A percentile compares a stretch with the other conserved stretches of the same genome.
Conservation (phyloP, 768 basidiomycete species). For the Calocybe gangraenosa region DNA sequence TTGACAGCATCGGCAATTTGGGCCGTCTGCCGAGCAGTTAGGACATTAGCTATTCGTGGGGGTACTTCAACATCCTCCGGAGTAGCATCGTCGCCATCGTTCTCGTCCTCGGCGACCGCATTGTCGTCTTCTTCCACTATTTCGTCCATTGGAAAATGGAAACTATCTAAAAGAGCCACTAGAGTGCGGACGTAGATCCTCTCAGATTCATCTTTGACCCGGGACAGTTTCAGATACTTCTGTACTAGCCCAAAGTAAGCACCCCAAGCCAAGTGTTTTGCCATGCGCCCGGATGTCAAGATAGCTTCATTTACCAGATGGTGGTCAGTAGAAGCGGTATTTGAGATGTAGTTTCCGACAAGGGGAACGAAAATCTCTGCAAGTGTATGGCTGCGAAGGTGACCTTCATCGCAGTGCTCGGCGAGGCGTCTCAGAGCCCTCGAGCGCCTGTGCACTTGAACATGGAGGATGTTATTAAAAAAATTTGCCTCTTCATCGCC, state of each 20-base stretch:
- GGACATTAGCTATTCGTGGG: neutral
- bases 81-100: slow-evolving; percentile 17
- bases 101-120: slow-evolving; percentile 30
- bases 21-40: slow-evolving; percentile 17
- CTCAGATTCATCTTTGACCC: slow-evolving; percentile 65
- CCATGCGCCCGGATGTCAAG: slow-evolving; percentile 68
- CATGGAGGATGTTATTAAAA: slow-evolving; percentile 93
- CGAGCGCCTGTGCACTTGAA: slow-evolving; percentile 87
- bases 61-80: slow-evolving; percentile 3
- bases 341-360: slow-evolving; percentile 73
- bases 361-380: slow-evolving; percentile 85
- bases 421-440: slow-evolving; percentile 83
- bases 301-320: slow-evolving; percentile 91
- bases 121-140: slow-evolving; percentile 30
- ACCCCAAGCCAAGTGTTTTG: slow-evolving; percentile 76
- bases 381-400: slow-evolving; percentile 64
- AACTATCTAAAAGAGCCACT: slow-evolving; percentile 82
- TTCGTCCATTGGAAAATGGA: slow-evolving; percentile 85
- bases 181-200: slow-evolving; percentile 82
- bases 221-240: slow-evolving; percentile 70
- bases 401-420: slow-evolving; percentile 66
- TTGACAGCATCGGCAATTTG: slow-evolving; percentile 76
- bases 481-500: slow-evolving; percentile 96
- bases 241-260: slow-evolving; percentile 78
- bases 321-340: slow-evolving; percentile 65